Base-by-base conservation (phyloP, 78 protist genomes). In the Dictyostelium discoideum region DNA sequence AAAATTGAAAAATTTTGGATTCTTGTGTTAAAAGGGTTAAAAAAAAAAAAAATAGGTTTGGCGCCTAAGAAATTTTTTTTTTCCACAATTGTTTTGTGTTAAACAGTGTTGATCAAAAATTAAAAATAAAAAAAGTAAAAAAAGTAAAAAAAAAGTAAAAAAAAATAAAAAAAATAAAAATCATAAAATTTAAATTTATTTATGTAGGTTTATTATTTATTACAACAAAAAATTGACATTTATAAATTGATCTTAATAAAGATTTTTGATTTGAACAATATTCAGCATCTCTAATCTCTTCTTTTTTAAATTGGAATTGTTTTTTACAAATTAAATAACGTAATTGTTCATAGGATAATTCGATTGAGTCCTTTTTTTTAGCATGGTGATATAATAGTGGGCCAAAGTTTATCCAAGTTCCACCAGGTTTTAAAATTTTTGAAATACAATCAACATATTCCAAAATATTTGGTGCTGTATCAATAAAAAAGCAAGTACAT, bases 401-500 rank as follows among this genome's bases (percentile, higher is more conserved):
- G 0, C 97, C 97, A 54, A 39, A 44, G 18, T 77, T 76, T 3
- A 88, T 88, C 63, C 48, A 86, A 37, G 20, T 24, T 89, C 99
- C 99, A 14, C 98, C 99, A 9, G 69, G 86, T 29, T 74, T 87
- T 60, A 98, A 76, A 8, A 97, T 81, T 11, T 81, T 40, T 32
- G 77, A 39, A 67, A 99, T 97, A 50, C 69, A 77, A 24, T 96
- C 97, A 2, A 99, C 24, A 81, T 98, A 99, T 54, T 98, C 95
- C 11, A 97, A 18, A 14, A 98, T 76, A 84, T 98, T 97, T 84
- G 86, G 86, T 2, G 99, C 99, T 16, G 99, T 99, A 96, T 99
- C 99, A 48, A 99, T 42, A 93, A 99, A 99, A 94, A 97, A 99
- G 24, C 98, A 98, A 22, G 98, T 96, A 40, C 92, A 92, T 32